Base-by-base conservation (phyloP, 805 yeast genomes). In the Saccharomycopsis sp. region DNA sequence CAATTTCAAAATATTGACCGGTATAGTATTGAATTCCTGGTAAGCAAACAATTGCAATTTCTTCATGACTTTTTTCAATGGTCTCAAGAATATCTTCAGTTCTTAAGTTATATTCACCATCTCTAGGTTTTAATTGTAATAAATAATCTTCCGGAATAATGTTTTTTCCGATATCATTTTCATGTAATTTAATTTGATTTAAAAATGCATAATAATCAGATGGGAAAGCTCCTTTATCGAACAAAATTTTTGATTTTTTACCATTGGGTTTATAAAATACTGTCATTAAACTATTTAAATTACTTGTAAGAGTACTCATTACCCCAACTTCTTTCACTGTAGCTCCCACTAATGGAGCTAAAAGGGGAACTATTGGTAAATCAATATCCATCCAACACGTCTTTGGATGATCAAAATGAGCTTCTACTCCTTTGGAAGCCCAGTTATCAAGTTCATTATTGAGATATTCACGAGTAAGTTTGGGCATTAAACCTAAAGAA, bases 21-120 rank as follows among this genome's bases (percentile, higher is more conserved):
- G 96, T 74, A 58, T 87, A 89, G 62, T 79, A 88, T 55, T 88
- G 97, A 44, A 88, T 74, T 1, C 96, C 97, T 0, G 96, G 80
- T 34, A 88, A 70, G 49, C 89, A 71, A 3, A 87, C 75, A 8
- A 88, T 51, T 0, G 95, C 88, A 37, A 86, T 57, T 33, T 73
- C 70, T 19, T 76, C 76, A 10, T 72, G 69, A 42, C 78, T 57
- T 17, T 62, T 55, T n/a, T 71, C 73, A 21, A 88, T 74, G 2
- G 66, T 56, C 0, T 60, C 56, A 21, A 81, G 42, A 9, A 88
- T 79, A 47, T 78, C 79, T 45, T 74, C 74, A 0, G 87, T 80
- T 21, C 73, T 57, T 20, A 88, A 53, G 36, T 64, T 61, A 36
- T 71, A 69, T 45, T 76, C 76, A 15, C 76, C 79, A 2, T 56